phyloP scores from a whole-genome alignment of 192 early-diverging fungal genomes.

The Coemansia sp. region DNA sequence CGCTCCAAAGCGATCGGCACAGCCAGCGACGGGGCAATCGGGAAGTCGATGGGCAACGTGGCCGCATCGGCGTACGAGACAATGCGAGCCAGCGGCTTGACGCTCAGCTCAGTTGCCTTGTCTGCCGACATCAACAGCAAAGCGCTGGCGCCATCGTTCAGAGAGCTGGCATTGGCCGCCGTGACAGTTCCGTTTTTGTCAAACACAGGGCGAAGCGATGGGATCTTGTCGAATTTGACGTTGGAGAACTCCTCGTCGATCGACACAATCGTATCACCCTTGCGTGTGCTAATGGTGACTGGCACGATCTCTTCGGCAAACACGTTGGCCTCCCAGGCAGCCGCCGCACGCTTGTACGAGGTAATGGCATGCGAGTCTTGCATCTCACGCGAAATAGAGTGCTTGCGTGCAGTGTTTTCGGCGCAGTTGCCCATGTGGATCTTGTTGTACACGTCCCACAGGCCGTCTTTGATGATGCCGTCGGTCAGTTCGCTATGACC shows the following conservation, averaged over 20 bases:
- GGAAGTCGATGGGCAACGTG: constrained; percentile 86
- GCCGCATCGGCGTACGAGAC: constrained; percentile 91
- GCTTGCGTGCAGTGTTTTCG: constrained; percentile 85
- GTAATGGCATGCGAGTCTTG: constrained; percentile 86
- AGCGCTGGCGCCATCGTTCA: constrained; percentile 97
- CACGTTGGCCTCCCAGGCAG: constrained; percentile 80
- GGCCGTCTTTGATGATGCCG: constrained; percentile 92
- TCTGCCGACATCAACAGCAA: constrained; percentile 78
- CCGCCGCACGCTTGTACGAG: constrained; percentile 88
- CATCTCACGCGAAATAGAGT: constrained; percentile 81
- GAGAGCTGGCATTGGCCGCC: constrained; percentile 91
- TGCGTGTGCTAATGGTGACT: constrained; percentile 78
- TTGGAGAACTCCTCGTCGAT: constrained; percentile 96
- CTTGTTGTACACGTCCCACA: constrained; percentile 96
- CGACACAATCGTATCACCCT: constrained; percentile 73
- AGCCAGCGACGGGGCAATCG: constrained; percentile 90
- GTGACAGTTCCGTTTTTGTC: constrained; percentile 91
- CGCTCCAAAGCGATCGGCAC: constrained; percentile 89
- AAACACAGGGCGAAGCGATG: constrained; percentile 76
- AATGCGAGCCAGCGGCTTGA: constrained; percentile 87
- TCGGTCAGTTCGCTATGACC: constrained; percentile 81
- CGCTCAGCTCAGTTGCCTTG: constrained; percentile 70
- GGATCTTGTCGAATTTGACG: constrained; percentile 88
- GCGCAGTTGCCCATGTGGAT: constrained; percentile 77
- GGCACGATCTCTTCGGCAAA: constrained; percentile 84